Evolutionary conservation across 2,329 filamentous ascomycete species (phyloP), one percentile per base, ranked within the genome.

Genomic region (Clarireedia hainanense): DNA sequence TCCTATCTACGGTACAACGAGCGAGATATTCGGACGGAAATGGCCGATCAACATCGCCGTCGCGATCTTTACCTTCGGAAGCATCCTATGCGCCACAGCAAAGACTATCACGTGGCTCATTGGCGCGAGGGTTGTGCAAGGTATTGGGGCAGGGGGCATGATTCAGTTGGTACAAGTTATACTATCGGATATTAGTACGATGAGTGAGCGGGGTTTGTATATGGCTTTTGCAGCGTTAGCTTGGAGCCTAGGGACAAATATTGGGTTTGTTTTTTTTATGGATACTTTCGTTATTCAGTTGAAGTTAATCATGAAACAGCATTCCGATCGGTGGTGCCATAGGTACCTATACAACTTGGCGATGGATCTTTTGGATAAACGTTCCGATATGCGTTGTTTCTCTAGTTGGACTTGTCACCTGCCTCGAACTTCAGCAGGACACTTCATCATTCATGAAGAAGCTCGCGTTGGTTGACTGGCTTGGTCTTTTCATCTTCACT

Each of bases 71-170:
- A 26, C 36, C 12, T 24, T 30, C 56, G 64, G 4, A 69, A 66
- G 80, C 37, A 68, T 86, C 52, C 72, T 86, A 23, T 80, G 80
- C 39, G 83, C 76, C 1, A 63, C 84, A 26, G 73, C 80, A 6
- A 74, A 75, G 54, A 81, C 75, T 61, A 79, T 86, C 62, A 72
- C 76, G 30, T 84, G 86, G 79, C 73, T 86, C 39, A 77, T 87
- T 55, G 76, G 75, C 4, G 81, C 80, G n/a, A 73, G 84, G 64
- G 78, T 80, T 0, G 73, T 86, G 43, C 84, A 87, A 65, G 84
- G 84, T 63, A 73, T 80, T 50, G 84, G 81, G 12, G 82, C 79
- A 23, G 84, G 84, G 54, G 68, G 65, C 1, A 61, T 67, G 15
- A 20, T 72, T 67, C 58, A 67, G 0, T 75, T 75, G 0, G 69